Base-by-base conservation (phyloP, 352 stramenopile species). In the Phytophthora constricta region DNA sequence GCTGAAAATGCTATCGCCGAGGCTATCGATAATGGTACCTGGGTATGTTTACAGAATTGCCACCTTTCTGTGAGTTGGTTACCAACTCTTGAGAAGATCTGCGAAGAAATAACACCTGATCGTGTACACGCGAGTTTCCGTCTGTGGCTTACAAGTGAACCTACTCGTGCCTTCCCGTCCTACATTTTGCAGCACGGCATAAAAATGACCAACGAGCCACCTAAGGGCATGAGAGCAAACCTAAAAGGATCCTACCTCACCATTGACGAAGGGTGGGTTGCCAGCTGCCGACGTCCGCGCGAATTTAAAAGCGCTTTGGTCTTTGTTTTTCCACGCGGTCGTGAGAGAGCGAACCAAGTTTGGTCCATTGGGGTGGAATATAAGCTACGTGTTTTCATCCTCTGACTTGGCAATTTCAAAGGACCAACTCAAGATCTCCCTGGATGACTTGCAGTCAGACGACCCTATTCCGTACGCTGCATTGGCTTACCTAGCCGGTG, bases 151-250 rank as follows among this genome's bases (percentile, higher is more conserved):
- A 99, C 96, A 13, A 98, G 91, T 31, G 90, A 98, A 60, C 96
- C 96, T 17, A 97, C 90, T n/a, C 77, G 81, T 0, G 81, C 93
- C 11, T 99, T 99, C 67, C 96, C 96, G 39, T 95, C 94, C 1
- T 98, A 92, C 50, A 97, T 99, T 33, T 79, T 99, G 13, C 94
- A 97, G 48, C 94, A 97, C 47, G 90, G 90, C 14, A 87, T 97
- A 52, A 99, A 99, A 76, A 98, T 99, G 88, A 99, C 95, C 19
- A 98, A 98, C 48, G 96, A 99, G 51, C 95, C 96, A 7, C 93
- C 96, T 0, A 97, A 97, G 50, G 96, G 96, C 8, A 96, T 99
- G 87, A 83, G 95, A 17, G 92, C 93, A 9, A 98, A 98, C 71
- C 62, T 99, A 10, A 94, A 97, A 51, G 92, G 91, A 5, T 95